These are phyloP conservation scores for Penicillium brevicompactum DNA, from an alignment of 2,329 filamentous ascomycete species.

Conservation along the genomic window DNA sequence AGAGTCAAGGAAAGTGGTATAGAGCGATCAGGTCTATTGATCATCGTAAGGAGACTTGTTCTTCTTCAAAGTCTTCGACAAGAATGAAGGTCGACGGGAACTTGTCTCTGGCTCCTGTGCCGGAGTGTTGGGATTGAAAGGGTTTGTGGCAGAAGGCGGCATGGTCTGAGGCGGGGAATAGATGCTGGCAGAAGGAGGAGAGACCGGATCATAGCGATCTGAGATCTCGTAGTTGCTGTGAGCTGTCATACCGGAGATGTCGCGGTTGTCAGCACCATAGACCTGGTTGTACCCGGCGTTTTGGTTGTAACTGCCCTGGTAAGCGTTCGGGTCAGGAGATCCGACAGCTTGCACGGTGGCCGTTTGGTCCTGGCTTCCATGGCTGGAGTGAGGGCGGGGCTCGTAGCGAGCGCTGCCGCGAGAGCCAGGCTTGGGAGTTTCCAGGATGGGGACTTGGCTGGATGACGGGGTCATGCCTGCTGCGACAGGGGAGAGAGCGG, in stretches of 20 bases:
- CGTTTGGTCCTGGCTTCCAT: conserved; percentile 8
- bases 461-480: conserved; percentile 23
- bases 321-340: conserved; percentile 17
- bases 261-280: conserved; percentile 72
- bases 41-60: conserved; percentile 8
- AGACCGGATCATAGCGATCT: conserved; percentile 70
- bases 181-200: conserved; percentile 61
- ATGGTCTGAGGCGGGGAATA: conserved; percentile 63
- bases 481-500: conserved; percentile 20
- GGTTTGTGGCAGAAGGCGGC: not conserved
- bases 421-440: conserved; percentile 24
- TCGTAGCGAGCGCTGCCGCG: conserved; percentile 24
- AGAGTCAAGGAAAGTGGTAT: not conserved
- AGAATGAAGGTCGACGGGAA: conserved; percentile 8
- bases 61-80: conserved; percentile 3
- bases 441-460: conserved; percentile 30
- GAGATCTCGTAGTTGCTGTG: conserved; percentile 18
- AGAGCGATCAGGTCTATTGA: not conserved
- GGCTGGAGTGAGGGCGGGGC: conserved; percentile 12
- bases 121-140: not conserved
- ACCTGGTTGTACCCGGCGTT: conserved; percentile 18
- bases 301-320: conserved; percentile 16
- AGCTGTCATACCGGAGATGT: conserved; percentile 65
- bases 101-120: not conserved
- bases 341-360: conserved; percentile 14